Base-by-base conservation (phyloP, 2,329 filamentous ascomycete species). In the Lachnellula cervina region DNA sequence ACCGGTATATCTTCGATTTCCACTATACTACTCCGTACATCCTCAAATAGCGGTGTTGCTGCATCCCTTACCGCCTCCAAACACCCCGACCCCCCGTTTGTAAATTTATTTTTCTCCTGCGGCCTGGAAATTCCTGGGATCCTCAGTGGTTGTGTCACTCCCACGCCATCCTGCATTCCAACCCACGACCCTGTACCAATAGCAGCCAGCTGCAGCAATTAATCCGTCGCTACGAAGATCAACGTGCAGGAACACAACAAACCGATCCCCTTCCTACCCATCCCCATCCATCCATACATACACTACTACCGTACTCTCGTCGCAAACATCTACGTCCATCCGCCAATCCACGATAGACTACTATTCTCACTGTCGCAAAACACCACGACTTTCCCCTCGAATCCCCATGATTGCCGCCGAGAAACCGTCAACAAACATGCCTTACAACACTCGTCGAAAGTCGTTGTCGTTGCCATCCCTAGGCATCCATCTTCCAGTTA, bases 361-460 rank as follows among this genome's bases (percentile, higher is more conserved):
- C n/a, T 37, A 13, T 38, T 32, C 40, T 38, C 43, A 47, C 38
- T 21, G 6, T 28, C 32, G 40, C 34, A n/a, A 47, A 51, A 43
- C 49, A 44, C 44, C 38, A 7, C 49, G 23, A 19, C 16, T n/a
- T 45, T 44, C 9, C 19, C 42, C 19, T 23, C 19, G 11, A 44
- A 5, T 17, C 35, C 34, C 40, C 50, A 64, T 64, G 59, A 58
- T 49, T 52, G 45, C 58, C 21, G 28, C 53, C 45, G 42, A 37
- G 13, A 57, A 57, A 56, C 13, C 57, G 38, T 38, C 56, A 37
- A 62, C 25, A 34, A 63, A 28, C n/a, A 96, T 96, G 90, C 88
- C 88, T 70, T 97, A 97, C 80, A 96, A 97, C 75, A 97, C 93
- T 65, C 89, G 93, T 75, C 87, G 92, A 74, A 97, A 97, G 79